Base-by-base conservation (phyloP, 148 eudicot genomes). In the Vaccinium darrowii region DNA sequence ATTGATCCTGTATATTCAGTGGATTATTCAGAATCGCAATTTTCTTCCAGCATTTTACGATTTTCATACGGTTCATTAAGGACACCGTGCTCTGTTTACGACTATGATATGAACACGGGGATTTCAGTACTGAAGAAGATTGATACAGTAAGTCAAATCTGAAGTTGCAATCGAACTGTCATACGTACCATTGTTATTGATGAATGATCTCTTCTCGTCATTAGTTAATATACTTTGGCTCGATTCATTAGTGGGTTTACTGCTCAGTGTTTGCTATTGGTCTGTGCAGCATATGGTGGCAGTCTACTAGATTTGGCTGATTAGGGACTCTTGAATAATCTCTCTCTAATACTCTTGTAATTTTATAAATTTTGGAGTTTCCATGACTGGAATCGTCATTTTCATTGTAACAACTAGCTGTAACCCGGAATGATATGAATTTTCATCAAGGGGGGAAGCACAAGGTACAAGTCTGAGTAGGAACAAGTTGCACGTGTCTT, bases 81-180 rank as follows among this genome's bases (percentile, higher is more conserved):
- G 91, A 94, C 97, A 54, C 98, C 99, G 18, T 85, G 72, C 33
- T 93, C 99, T 67, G 93, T 95, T 47, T 93, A 86, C 80, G 97
- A 94, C 87, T 92, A 94, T 91, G 99, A 94, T 89, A 93, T 96
- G 99, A 90, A 90, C 82, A 88, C 94, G 36, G 95, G 98, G 78
- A 86, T 87, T 85, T 86, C 92, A 84, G 93, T 94, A 75, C 84
- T 92, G 87, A 96, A 96, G 95, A 96, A 94, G 87, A 88, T 82
- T 74, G 92, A 94, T 65, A 69, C 92, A 58, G 99, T 96, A 86
- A 89, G 94, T 88, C 84, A 43, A n/a, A n/a, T 82, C 51, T 33
- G 76, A 58, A 60, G 30, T 33, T 36, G 49, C 14, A 15, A 39
- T 79, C 81, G 14, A 43, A 18, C 30, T 60, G 18, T 56, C 8